Base-by-base conservation (phyloP, 2,329 filamentous ascomycete genomes). In the Fusarium keratoplasticum region DNA sequence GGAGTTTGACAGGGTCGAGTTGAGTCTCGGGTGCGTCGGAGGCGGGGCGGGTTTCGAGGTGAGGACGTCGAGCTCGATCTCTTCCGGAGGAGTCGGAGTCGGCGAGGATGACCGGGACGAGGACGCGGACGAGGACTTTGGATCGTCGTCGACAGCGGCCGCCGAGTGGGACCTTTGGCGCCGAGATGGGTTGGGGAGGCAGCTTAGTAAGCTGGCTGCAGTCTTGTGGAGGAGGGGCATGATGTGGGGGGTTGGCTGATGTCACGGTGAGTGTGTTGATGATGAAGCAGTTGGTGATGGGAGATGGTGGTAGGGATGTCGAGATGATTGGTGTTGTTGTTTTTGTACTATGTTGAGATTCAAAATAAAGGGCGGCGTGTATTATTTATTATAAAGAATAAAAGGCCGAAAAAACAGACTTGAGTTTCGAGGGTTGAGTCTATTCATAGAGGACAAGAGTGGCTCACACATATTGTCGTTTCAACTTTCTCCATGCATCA, bases 171-270 rank as follows among this genome's bases (percentile, higher is more conserved):
- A 59, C 66, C 70, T 64, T 61, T 62, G 61, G 36, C 40, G 50
- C 31, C n/a, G 42, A 36, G 35, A 44, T 47, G 66, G 65, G 35
- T 62, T 59, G 42, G 52, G 35, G 59, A 67, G 18, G 20, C 16
- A 29, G 29, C 73, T 76, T 74, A 76, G 69, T 76, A 76, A 76
- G 71, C 71, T 55, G 14, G 25, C 6, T 40, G 62, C 64, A 76
- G 65, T 36, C 50, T 38, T 74, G 70, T 64, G 58, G 63, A 70
- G 25, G 68, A 74, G 68, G 71, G 73, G 68, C 71, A 72, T 74
- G 11, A 36, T 61, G 67, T 60, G 38, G 27, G 57, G 47, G 14
- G 16, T 42, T 16, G 10, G 47, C 36, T 47, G 42, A 71, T 71
- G 71, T 67, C 67, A 73, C 54, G 6, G 25, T 33, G 27, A 52